These are phyloP conservation scores for Trametes cingulata DNA, from an alignment of 768 basidiomycete species.

Conservation along the genomic window DNA sequence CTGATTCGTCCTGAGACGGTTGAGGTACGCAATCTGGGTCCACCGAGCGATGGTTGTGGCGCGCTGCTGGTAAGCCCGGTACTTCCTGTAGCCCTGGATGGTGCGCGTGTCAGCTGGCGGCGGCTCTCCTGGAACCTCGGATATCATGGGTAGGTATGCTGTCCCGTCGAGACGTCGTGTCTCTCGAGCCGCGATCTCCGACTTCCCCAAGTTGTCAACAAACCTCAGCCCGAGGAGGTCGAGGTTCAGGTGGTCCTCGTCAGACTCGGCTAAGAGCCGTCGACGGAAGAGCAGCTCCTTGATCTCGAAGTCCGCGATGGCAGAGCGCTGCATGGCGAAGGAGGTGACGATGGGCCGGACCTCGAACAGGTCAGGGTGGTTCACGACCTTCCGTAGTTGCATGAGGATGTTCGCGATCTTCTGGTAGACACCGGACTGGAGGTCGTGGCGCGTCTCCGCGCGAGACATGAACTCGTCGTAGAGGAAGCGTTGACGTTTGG, in stretches of 20 bases:
- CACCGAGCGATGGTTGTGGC: slow-evolving; percentile 59
- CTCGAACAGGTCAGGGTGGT: slow-evolving; percentile 92
- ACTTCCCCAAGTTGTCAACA: slow-evolving; percentile 52
- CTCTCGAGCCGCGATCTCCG: slow-evolving; percentile 54
- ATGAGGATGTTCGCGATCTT: slow-evolving; percentile 94
- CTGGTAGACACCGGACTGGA: slow-evolving; percentile 84
- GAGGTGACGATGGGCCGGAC: slow-evolving; percentile 81
- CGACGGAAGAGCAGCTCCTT: slow-evolving; percentile 86
- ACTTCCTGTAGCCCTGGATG: slow-evolving; percentile 66
- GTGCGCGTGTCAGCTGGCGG: slow-evolving; percentile 78
- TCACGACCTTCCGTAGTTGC: slow-evolving; percentile 97
- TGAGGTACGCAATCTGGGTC: slow-evolving; percentile 72
- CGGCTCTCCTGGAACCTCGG: slow-evolving; percentile 57
- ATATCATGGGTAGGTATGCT: slow-evolving; percentile 49
- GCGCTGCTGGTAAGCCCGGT: slow-evolving; percentile 46
- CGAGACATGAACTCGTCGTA: slow-evolving; percentile 97
- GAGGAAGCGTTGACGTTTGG: slow-evolving; percentile 90
- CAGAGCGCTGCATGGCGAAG: slow-evolving; percentile 74
- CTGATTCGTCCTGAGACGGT: slow-evolving; percentile 62
- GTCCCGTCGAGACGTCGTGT: slow-evolving; percentile 62
- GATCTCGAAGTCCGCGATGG: slow-evolving; percentile 78
- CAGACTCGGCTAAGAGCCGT: slow-evolving; percentile 55
- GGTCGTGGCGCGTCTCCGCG: slow-evolving; percentile 76
- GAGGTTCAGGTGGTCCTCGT: slow-evolving; percentile 59
- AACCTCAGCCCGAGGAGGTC: slow-evolving; percentile 67